These are phyloP conservation scores for Irpex sp. DNA, from an alignment of 1,284 basidiomycete genomes.

Conservation along the genomic window DNA sequence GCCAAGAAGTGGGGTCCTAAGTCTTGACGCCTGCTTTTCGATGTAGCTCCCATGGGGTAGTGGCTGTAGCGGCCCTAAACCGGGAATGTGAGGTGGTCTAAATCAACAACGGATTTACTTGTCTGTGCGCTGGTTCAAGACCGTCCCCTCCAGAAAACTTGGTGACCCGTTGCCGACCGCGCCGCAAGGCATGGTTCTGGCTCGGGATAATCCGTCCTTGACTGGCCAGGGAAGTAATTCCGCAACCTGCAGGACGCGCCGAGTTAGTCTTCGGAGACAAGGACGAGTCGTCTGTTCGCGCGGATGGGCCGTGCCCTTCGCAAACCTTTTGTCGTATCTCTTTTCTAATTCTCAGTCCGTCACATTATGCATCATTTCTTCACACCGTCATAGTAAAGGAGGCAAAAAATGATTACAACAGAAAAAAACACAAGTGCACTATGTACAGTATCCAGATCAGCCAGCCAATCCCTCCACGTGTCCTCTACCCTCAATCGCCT, in stretches of 20 bases:
- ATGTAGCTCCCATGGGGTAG: constrained; percentile 47
- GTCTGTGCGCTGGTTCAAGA: constrained; percentile 84
- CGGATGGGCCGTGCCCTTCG: constrained; percentile 63
- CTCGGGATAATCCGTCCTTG: constrained; percentile 79
- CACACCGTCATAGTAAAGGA: too few species aligned
- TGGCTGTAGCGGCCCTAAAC: constrained; percentile 76
- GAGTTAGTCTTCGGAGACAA: constrained; percentile 88
- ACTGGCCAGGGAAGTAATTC: constrained; percentile 87
- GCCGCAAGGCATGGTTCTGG: constrained; percentile 53
- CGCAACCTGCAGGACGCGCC: constrained; percentile 78
- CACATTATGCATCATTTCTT: too few species aligned
- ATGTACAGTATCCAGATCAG: constrained; percentile 15
- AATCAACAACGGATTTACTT: constrained; percentile 52
- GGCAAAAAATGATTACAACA: constrained; percentile 12
- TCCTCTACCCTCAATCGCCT: not conserved
- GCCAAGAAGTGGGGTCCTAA: not conserved
- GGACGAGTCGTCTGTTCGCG: constrained; percentile 78
- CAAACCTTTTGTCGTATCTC: constrained; percentile 59
- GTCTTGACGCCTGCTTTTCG: not conserved
- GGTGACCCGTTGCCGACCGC: constrained; percentile 62
- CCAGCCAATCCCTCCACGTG: constrained; percentile 6
- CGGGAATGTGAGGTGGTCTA: constrained; percentile 74
- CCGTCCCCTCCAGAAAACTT: constrained; percentile 90
- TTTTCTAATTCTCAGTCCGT: constrained; percentile 11
- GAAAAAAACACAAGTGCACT: constrained; percentile 11